These are phyloP conservation scores for Ophiostoma piceae DNA, from an alignment of 2,329 filamentous ascomycete species.

Conservation along the genomic window DNA sequence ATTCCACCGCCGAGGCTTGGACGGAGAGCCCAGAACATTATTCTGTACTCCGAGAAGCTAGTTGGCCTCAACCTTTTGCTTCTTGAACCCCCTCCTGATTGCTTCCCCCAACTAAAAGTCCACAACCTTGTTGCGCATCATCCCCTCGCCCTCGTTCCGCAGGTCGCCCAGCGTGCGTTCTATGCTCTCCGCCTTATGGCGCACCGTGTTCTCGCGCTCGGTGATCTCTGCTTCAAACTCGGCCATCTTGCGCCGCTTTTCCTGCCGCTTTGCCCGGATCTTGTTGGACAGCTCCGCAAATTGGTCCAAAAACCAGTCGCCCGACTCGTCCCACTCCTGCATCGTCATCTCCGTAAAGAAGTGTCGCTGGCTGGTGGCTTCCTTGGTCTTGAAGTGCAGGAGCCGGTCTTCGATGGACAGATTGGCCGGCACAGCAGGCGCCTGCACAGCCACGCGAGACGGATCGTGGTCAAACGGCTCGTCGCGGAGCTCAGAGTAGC, in stretches of 20 bases:
- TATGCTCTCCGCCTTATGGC: slow-evolving; percentile 49
- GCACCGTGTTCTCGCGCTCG: slow-evolving; percentile 49
- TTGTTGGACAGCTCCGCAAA: slow-evolving; percentile 47
- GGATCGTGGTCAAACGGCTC: slow-evolving; percentile 57
- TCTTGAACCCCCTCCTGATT: slow-evolving; percentile 13
- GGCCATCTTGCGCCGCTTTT: slow-evolving; percentile 46
- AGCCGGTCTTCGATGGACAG: slow-evolving; percentile 46
- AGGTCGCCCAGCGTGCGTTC: slow-evolving; percentile 51
- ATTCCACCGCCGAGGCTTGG: neutral
- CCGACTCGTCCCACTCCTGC: slow-evolving; percentile 54
- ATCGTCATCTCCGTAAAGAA: slow-evolving; percentile 52
- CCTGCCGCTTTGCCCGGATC: slow-evolving; percentile 45
- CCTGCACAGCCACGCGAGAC: slow-evolving; percentile 40
- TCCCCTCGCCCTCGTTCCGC: slow-evolving; percentile 51
- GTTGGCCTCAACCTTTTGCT: neutral
- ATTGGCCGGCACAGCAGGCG: slow-evolving; percentile 33
- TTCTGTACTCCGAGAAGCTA: too few species aligned
- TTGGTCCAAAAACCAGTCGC: slow-evolving; percentile 55
- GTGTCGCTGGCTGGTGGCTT: slow-evolving; percentile 39
- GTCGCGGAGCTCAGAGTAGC: slow-evolving; percentile 44
- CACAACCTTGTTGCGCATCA: slow-evolving; percentile 45
- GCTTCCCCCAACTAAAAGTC: slow-evolving; percentile 28
- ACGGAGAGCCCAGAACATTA: neutral
- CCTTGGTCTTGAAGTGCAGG: slow-evolving; percentile 45
- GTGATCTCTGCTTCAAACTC: slow-evolving; percentile 53